phyloP scores from a whole-genome alignment of 2,329 filamentous ascomycete genomes.

The Arthrobotrys conoides region DNA sequence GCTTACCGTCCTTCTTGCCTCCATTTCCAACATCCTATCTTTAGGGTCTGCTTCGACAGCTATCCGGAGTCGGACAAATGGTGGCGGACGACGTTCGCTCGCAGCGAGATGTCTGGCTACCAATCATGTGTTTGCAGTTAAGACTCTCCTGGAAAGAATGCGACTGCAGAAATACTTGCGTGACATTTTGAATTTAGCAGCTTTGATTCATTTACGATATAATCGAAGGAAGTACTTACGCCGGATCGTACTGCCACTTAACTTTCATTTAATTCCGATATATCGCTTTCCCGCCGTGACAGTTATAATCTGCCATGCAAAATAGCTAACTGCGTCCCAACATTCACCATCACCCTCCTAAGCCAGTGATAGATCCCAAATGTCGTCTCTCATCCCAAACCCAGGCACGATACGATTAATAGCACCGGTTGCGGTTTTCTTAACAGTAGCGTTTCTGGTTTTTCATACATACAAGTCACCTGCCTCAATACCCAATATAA shows the following conservation, averaged over 20 bases:
- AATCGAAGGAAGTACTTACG: not conserved
- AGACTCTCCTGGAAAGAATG: constrained; percentile 1
- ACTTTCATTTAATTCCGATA: not conserved
- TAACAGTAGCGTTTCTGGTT: constrained; percentile 9
- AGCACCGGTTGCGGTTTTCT: constrained; percentile 15
- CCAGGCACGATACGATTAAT: constrained; percentile 12
- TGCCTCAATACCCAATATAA: not conserved
- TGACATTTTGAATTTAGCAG: not conserved
- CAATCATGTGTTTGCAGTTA: constrained; percentile 5
- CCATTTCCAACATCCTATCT: not conserved
- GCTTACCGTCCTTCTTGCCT: not conserved
- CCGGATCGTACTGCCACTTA: not conserved
- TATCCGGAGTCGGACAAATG: not conserved
- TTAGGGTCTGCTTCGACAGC: not conserved
- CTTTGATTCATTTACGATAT: not conserved
- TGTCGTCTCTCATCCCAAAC: constrained; percentile 9
- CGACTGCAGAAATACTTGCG: not conserved
- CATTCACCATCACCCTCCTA: not conserved
- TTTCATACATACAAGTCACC: constrained; percentile 6
- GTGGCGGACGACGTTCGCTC: not conserved
- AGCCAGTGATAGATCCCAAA: constrained; percentile 3
- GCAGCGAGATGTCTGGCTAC: not conserved
- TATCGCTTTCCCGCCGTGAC: not conserved
- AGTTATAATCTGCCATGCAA: not conserved
- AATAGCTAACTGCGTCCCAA: not conserved